A percentile compares a stretch with the other conserved stretches of the same genome.
Evolutionary conservation across 1,139 yeast species (phyloP).

Genomic region (Taiozyma sp.): DNA sequence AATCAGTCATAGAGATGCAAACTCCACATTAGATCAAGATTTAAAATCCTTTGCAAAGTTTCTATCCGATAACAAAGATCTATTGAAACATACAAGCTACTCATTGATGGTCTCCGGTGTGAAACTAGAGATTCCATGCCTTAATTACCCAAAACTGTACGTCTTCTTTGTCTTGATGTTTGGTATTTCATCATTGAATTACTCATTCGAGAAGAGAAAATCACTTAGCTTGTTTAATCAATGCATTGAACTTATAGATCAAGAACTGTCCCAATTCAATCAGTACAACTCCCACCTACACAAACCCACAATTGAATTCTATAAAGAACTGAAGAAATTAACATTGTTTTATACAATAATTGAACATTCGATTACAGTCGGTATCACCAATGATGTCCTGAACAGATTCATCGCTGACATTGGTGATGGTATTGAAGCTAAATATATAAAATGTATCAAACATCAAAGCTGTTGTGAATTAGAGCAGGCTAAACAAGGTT

Average conservation of each 20-base stretch:
- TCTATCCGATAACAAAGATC: background rate
- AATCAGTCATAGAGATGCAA: background rate
- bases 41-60: conserved; percentile 6
- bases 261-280: background rate
- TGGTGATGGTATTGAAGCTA: background rate
- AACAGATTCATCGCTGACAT: background rate
- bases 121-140: conserved; percentile 5
- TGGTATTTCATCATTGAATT: conserved; percentile 10
- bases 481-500: conserved; percentile 4
- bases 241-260: conserved; percentile 4
- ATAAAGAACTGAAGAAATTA: conserved; percentile 4
- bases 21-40: conserved; percentile 1
- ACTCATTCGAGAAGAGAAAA: conserved; percentile 19
- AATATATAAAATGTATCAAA: conserved; percentile 5
- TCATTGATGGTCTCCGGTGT: conserved; percentile 1
- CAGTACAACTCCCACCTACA: background rate
- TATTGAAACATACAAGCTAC: conserved; percentile 1
- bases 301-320: background rate
- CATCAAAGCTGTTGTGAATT: conserved; percentile 11
- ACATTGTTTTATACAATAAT: conserved; percentile 10
- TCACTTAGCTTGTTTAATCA: conserved; percentile 9
- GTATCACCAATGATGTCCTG: conserved; percentile 1
- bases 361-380: conserved; percentile 13
- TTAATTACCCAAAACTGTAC: conserved; percentile 5
- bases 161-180: conserved; percentile 9